Base-by-base conservation (phyloP, 441 rosid species). In the Pelargonium myrrhifolium region DNA sequence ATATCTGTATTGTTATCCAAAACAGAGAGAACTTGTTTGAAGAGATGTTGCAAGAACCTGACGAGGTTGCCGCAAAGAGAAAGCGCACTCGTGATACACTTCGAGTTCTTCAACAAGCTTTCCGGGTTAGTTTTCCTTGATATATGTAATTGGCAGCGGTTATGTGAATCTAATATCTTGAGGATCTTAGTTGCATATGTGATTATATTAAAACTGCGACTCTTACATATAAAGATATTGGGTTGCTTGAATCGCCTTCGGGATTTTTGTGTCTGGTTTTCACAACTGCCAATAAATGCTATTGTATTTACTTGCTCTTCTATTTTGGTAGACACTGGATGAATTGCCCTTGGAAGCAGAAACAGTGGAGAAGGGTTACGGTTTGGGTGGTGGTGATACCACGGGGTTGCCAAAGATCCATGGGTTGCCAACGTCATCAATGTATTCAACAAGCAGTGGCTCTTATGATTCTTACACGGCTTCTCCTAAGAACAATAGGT, bases 31-130 rank as follows among this genome's bases (percentile, higher is more conserved):
- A 90, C 81, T 82, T 96, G 76, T 96, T 96, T 66, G 98, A 96
- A 79, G 98, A 96, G 84, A 90, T 96, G 98, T 76, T 96, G 75
- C 99, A 92, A 84, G 99, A 96, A 79, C 93, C 99, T 53, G 96
- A 87, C 35, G 99, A 90, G 78, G 76, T 96, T 58, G 93, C 99
- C 37, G 61, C 68, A 51, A 92, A 85, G 80, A 87, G 99, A 83
- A 96, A 92, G 75, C 94, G 84, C 53, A 90, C 96, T 3, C 85
- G 92, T 67, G 98, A 93, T 74, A 85, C 87, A 56, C 96, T 96
- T 49, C 77, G 89, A 58, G 87, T 88, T 71, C 98, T 96, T 67
- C 99, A 90, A 73, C 99, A 89, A 76, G 99, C 99, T 64, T 88
- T 89, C 78, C 82, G 89, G 87, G 99, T 92, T 68, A 71, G 88